Evolutionary conservation across 2,329 filamentous ascomycete genomes (phyloP).

Genomic region (Penicillium fuscoglaucum): DNA sequence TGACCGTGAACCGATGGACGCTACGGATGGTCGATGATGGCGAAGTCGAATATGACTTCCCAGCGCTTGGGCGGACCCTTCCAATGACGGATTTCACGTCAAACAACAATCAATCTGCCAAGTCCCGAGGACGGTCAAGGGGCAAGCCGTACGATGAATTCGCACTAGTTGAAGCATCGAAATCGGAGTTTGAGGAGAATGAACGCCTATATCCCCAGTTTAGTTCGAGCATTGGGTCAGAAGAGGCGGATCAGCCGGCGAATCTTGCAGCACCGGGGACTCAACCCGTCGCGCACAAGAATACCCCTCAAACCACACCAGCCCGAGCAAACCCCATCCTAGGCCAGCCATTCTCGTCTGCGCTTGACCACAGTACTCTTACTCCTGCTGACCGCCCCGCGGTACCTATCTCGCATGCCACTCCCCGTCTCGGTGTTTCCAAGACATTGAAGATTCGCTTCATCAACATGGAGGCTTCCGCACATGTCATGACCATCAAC

Average conservation of each 20-base stretch:
- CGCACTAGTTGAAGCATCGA: conserved; percentile 61
- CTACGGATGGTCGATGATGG: conserved; percentile 68
- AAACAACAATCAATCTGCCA: conserved; percentile 63
- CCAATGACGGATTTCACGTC: conserved; percentile 65
- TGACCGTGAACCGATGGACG: conserved; percentile 64
- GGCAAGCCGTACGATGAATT: conserved; percentile 69
- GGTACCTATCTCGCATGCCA: conserved; percentile 48
- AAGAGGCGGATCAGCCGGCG: conserved; percentile 32
- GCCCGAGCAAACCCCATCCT: conserved; percentile 44
- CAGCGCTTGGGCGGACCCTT: conserved; percentile 57
- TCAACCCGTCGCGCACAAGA: conserved; percentile 26
- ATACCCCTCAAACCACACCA: conserved; percentile 15
- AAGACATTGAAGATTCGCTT: conserved; percentile 62
- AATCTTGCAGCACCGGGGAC: conserved; percentile 24
- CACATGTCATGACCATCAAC: conserved; percentile 54
- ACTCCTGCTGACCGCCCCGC: conserved; percentile 49
- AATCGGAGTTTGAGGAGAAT: conserved; percentile 58
- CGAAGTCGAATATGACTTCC: conserved; percentile 67
- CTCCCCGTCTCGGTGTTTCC: conserved; percentile 57
- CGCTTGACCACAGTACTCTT: conserved; percentile 47
- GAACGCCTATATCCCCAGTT: conserved; percentile 58
- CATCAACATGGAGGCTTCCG: conserved; percentile 59
- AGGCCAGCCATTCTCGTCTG: conserved; percentile 49
- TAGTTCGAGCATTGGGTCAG: conserved; percentile 34
- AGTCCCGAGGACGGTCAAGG: conserved; percentile 55